These are phyloP conservation scores for Clonostachys rhizophaga DNA, from an alignment of 2,329 filamentous ascomycete species.

Conservation along the genomic window DNA sequence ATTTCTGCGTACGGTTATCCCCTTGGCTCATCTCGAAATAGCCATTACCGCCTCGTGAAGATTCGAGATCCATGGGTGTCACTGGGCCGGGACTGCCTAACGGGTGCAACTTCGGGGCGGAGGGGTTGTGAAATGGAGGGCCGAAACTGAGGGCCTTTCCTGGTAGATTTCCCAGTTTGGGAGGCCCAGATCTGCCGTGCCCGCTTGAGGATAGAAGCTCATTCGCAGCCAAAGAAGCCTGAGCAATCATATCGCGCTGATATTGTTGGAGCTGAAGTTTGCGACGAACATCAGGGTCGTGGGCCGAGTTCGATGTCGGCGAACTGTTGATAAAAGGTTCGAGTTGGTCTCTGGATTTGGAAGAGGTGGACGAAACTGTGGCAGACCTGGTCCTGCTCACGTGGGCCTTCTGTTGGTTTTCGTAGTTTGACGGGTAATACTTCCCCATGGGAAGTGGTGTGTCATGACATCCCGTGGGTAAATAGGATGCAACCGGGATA, in stretches of 20 bases:
- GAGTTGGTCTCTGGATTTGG: not conserved
- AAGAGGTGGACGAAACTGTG: not conserved
- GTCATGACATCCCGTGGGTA: slow-evolving; percentile 42
- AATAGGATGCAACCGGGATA: slow-evolving; percentile 44
- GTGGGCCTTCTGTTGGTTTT: slow-evolving; percentile 20
- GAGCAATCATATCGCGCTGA: slow-evolving; percentile 56
- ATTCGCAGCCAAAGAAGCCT: slow-evolving; percentile 42
- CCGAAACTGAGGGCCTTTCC: not conserved
- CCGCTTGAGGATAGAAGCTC: slow-evolving; percentile 10
- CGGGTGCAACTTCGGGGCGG: slow-evolving; percentile 43
- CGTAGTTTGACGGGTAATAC: slow-evolving; percentile 61
- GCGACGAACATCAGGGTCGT: slow-evolving; percentile 39
- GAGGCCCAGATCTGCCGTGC: not conserved
- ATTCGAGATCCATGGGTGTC: slow-evolving; percentile 54
- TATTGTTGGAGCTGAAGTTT: slow-evolving; percentile 52
- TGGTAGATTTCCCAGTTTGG: not conserved
- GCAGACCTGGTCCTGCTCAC: not conserved
- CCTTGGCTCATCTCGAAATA: slow-evolving; percentile 18
- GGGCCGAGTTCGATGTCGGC: slow-evolving; percentile 1
- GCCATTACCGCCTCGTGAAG: slow-evolving; percentile 20
- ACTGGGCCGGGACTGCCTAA: slow-evolving; percentile 56
- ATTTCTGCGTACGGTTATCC: not conserved
- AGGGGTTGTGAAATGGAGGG: slow-evolving; percentile 37
- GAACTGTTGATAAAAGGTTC: not conserved
- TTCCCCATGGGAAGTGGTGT: slow-evolving; percentile 51